These are phyloP conservation scores for Scutellaria barbata DNA, from an alignment of 257 asterid species.

Conservation along the genomic window DNA sequence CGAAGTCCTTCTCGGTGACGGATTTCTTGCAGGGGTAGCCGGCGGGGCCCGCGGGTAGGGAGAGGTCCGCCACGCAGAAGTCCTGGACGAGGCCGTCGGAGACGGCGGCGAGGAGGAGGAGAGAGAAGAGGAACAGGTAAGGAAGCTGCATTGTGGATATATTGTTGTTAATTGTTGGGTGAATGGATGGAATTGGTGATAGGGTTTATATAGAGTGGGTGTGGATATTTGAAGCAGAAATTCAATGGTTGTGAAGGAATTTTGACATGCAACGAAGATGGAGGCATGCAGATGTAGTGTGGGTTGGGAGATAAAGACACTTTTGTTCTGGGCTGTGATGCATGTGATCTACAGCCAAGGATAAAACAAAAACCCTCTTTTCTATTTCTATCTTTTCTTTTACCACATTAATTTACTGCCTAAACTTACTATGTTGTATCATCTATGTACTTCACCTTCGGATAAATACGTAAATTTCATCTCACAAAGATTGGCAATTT, in stretches of 20 bases:
- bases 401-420: no score
- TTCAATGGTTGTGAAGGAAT: constrained; percentile 24
- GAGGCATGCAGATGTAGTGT: constrained; percentile 27
- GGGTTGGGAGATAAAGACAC: not conserved
- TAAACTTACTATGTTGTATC: no score
- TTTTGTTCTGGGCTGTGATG: constrained; percentile 12
- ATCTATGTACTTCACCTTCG: no score
- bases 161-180: not conserved
- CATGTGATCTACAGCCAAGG: constrained; percentile 40
- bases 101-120: constrained; percentile 34
- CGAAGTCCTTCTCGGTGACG: constrained; percentile 63
- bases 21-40: constrained; percentile 83
- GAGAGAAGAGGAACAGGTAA: constrained; percentile 30
- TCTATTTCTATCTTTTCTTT: no score
- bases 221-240: constrained; percentile 27
- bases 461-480: no score
- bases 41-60: constrained; percentile 54
- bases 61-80: constrained; percentile 83
- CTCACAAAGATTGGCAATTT: no score
- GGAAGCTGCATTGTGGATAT: constrained; percentile 39
- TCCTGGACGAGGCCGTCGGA: constrained; percentile 58
- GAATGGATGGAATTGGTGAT: constrained; percentile 14
- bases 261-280: constrained; percentile 21
- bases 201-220: constrained; percentile 38
- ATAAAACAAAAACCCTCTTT: constrained; percentile 47